phyloP scores from a whole-genome alignment of 257 asterid species.

The Eustoma russellianum region DNA sequence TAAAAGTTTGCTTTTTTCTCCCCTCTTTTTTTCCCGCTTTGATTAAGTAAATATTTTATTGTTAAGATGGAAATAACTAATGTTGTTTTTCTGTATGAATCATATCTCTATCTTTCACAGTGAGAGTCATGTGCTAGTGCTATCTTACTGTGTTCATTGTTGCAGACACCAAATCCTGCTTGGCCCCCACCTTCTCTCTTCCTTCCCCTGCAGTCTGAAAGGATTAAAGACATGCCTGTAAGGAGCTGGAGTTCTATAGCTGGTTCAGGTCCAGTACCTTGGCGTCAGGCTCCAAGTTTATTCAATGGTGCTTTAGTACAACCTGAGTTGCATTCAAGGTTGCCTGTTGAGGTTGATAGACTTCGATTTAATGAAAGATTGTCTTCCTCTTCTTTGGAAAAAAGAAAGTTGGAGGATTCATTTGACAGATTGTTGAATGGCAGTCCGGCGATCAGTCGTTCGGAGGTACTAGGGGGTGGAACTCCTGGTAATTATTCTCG shows the following conservation, averaged over 20 bases:
- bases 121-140: no score
- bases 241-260: constrained; percentile 57
- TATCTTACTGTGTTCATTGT: constrained; percentile 9
- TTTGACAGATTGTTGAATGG: constrained; percentile 39
- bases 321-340: constrained; percentile 40
- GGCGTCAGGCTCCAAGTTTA: constrained; percentile 69
- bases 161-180: constrained; percentile 97
- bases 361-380: constrained; percentile 32
- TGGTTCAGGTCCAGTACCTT: constrained; percentile 83
- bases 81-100: no score
- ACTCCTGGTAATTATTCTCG: constrained; percentile 37
- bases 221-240: constrained; percentile 56
- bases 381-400: constrained; percentile 31
- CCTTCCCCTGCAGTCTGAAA: constrained; percentile 77
- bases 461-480: constrained; percentile 42
- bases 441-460: constrained; percentile 37
- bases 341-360: constrained; percentile 37
- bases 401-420: constrained; percentile 34
- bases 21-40: neutral
- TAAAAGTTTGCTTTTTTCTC: neutral
- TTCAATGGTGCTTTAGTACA: constrained; percentile 41
- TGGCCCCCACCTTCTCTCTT: constrained; percentile 96
- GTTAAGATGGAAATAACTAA: no score
- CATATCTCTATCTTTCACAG: no score
- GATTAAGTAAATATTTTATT: no score